phyloP scores from a whole-genome alignment of 148 eudicot species.

The Cornus florida region DNA sequence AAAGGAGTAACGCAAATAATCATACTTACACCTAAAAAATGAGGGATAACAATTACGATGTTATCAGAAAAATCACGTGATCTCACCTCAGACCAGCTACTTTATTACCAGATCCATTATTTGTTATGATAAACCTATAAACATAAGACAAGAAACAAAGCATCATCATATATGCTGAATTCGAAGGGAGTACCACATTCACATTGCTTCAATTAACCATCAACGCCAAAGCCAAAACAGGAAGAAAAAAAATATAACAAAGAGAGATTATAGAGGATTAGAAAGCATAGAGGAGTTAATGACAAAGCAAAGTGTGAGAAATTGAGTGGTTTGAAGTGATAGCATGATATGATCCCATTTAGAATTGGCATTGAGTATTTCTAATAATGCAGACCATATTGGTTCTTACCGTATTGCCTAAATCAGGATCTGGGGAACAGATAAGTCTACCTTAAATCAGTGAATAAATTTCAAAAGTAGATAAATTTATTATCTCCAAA shows the following conservation, averaged over 20 bases:
- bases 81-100: conserved; percentile 72
- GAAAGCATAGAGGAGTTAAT: background rate
- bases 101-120: conserved; percentile 82
- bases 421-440: background rate
- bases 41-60: background rate
- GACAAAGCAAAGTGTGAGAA: background rate
- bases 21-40: background rate
- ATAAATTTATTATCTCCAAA: too few species aligned
- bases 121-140: conserved; percentile 85
- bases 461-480: too few species aligned
- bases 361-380: too few species aligned
- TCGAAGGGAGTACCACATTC: too few species aligned
- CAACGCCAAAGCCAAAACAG: background rate
- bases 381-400: too few species aligned
- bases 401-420: too few species aligned
- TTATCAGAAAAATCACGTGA: background rate
- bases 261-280: background rate
- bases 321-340: background rate
- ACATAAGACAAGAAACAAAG: background rate
- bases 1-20: background rate
- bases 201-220: background rate
- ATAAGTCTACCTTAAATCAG: background rate
- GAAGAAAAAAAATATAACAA: background rate
- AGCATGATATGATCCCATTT: too few species aligned
- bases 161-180: background rate